A percentile compares a stretch with the other conserved stretches of the same genome.
These are phyloP conservation scores for Plasmodium gallinaceum DNA, from an alignment of 169 alveolate species.

Conservation along the genomic window DNA sequence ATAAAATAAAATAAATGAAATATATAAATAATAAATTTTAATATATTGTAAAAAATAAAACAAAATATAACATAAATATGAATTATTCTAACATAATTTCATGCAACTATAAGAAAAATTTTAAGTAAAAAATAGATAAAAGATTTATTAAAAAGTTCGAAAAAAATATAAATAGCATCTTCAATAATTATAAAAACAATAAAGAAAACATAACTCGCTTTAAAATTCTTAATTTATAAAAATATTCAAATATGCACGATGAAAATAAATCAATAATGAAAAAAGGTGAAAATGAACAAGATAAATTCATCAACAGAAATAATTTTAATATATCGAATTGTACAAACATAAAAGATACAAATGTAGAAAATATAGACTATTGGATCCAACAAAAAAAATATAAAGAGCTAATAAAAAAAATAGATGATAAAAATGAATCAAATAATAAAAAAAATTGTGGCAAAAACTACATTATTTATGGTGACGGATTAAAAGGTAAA, in stretches of 20 bases:
- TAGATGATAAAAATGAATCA: conserved; percentile 1
- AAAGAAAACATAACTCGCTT: too few relatives aligned
- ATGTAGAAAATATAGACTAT: conserved; percentile 20
- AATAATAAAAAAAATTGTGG: neutral
- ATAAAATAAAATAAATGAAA: too few relatives aligned
- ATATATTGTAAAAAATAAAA: too few relatives aligned
- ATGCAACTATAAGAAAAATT: too few relatives aligned
- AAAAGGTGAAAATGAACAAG: conserved; percentile 5
- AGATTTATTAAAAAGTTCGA: neutral
- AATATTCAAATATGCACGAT: neutral
- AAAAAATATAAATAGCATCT: neutral
- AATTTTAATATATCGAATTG: neutral
- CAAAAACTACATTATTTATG: neutral
- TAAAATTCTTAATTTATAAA: neutral
- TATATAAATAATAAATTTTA: too few relatives aligned
- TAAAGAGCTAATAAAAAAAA: conserved; percentile 22
- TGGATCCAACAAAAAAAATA: conserved; percentile 35
- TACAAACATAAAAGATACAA: neutral
- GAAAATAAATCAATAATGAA: neutral
- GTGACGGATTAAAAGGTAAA: neutral
- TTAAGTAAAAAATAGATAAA: too few relatives aligned
- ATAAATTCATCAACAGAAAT: conserved; percentile 5
- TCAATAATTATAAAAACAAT: neutral
- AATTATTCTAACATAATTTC: too few relatives aligned
- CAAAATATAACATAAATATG: too few relatives aligned